These are phyloP conservation scores for Citrus sp. DNA, from an alignment of 345 rosid species.

Conservation along the genomic window DNA sequence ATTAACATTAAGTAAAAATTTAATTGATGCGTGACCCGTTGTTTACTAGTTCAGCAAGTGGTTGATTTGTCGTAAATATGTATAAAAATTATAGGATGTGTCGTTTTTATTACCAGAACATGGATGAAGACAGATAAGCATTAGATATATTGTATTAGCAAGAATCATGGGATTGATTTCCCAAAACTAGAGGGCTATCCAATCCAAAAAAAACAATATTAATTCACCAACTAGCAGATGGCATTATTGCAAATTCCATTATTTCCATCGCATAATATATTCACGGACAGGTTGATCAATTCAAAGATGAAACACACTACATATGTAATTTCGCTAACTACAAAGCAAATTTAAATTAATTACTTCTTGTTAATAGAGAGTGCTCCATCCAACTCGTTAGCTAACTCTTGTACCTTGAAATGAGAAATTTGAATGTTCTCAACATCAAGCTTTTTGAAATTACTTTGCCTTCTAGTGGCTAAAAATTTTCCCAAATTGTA, in stretches of 20 bases:
- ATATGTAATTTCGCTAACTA: neutral
- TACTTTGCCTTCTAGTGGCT: conserved; percentile 27
- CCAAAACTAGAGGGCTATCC: neutral
- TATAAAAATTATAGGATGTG: too few relatives aligned
- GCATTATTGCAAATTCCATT: neutral
- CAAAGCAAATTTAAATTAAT: neutral
- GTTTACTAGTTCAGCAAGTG: too few relatives aligned
- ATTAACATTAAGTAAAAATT: too few relatives aligned
- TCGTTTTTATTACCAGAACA: too few relatives aligned
- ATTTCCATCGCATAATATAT: neutral
- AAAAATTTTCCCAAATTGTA: conserved; percentile 43
- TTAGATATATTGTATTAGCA: too few relatives aligned
- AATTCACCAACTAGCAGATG: neutral
- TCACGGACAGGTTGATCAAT: neutral
- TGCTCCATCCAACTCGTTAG: neutral
- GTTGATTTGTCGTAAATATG: too few relatives aligned
- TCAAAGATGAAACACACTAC: neutral
- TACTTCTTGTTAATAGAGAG: neutral
- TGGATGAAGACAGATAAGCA: too few relatives aligned
- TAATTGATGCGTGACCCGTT: too few relatives aligned
- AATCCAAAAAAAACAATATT: too few relatives aligned
- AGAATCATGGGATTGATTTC: too few relatives aligned
- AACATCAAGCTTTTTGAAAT: conserved; percentile 39
- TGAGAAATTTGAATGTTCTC: conserved; percentile 43
- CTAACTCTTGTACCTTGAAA: conserved; percentile 19